Percentiles rank a stretch among this genome's conserved stretches.
Conservation (phyloP, 495 filamentous ascomycete species). For the Podospora appendiculata region DNA sequence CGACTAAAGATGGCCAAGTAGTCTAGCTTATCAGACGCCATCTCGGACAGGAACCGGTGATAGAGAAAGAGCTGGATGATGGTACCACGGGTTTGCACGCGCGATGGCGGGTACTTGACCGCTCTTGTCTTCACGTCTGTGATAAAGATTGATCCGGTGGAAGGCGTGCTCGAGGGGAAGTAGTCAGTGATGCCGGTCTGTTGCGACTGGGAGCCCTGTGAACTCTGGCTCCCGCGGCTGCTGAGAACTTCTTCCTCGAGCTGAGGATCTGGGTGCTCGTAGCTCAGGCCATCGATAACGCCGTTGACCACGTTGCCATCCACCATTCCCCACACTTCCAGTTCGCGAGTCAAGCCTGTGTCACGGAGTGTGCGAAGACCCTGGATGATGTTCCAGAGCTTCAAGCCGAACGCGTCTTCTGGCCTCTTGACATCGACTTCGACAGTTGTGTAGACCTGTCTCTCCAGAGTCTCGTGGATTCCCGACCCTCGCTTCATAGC, state of each 20-base stretch:
- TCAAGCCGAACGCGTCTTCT: conserved; percentile 77
- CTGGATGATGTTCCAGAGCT: conserved; percentile 88
- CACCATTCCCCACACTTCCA: conserved; percentile 87
- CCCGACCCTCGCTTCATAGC: conserved; percentile 76
- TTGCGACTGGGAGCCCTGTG: conserved; percentile 13
- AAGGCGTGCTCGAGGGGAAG: conserved; percentile 54
- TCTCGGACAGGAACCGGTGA: conserved; percentile 69
- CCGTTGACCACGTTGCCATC: conserved; percentile 82
- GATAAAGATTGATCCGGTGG: conserved; percentile 63
- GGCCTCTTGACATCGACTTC: conserved; percentile 60
- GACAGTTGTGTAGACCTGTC: conserved; percentile 72
- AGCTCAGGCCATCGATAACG: conserved; percentile 81
- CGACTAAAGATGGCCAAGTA: conserved; percentile 58
- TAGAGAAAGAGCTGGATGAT: conserved; percentile 87
- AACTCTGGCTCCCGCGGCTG: conserved; percentile 18
- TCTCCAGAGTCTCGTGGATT: conserved; percentile 78
- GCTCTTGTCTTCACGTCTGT: conserved; percentile 84
- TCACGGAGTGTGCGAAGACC: conserved; percentile 70
- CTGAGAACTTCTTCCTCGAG: conserved; percentile 48
- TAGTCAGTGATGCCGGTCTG: conserved; percentile 12
- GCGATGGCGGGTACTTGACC: conserved; percentile 52
- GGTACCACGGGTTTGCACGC: conserved; percentile 64
- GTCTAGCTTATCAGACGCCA: conserved; percentile 65
- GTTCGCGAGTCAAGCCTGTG: conserved; percentile 75
- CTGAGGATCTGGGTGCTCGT: conserved; percentile 62